A percentile compares a stretch with the other conserved stretches of the same genome.
phyloP scores from a whole-genome alignment of 2,329 filamentous ascomycete genomes.

The Fusarium sp. region DNA sequence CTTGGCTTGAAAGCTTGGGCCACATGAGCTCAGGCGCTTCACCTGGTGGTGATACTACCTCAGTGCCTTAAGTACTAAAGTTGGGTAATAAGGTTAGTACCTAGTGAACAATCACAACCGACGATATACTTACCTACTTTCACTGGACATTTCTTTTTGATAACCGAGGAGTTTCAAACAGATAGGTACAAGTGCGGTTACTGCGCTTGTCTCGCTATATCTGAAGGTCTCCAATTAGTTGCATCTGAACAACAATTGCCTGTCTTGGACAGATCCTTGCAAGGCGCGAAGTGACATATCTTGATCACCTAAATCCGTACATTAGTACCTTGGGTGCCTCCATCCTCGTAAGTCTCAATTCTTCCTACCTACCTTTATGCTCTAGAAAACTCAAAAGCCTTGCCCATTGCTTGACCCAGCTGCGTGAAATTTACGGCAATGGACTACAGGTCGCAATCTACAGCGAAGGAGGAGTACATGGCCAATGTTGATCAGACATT shows the following conservation, averaged over 20 bases:
- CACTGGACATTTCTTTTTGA: neutral
- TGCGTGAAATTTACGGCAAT: conserved; percentile 21
- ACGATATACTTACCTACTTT: neutral
- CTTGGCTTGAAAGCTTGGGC: conserved; percentile 16
- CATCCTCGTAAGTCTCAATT: neutral
- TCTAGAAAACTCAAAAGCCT: neutral
- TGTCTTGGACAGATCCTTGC: neutral
- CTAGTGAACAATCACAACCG: neutral
- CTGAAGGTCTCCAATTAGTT: neutral
- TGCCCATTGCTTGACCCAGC: neutral
- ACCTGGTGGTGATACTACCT: neutral
- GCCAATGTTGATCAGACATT: conserved; percentile 71
- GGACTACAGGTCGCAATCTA: conserved; percentile 36
- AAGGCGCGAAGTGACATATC: neutral
- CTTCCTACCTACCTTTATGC: neutral
- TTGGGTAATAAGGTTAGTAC: too few species aligned
- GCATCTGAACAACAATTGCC: neutral
- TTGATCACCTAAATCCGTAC: neutral
- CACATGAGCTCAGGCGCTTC: neutral
- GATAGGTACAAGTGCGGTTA: neutral
- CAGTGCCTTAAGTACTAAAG: neutral
- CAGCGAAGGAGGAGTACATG: conserved; percentile 44
- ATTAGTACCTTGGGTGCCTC: neutral
- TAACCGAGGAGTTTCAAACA: neutral
- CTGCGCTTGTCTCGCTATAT: neutral